Percentiles rank a stretch among this genome's conserved stretches.
These are phyloP conservation scores for Pisolithus microcarpus DNA, from an alignment of 768 basidiomycete species.

Conservation along the genomic window DNA sequence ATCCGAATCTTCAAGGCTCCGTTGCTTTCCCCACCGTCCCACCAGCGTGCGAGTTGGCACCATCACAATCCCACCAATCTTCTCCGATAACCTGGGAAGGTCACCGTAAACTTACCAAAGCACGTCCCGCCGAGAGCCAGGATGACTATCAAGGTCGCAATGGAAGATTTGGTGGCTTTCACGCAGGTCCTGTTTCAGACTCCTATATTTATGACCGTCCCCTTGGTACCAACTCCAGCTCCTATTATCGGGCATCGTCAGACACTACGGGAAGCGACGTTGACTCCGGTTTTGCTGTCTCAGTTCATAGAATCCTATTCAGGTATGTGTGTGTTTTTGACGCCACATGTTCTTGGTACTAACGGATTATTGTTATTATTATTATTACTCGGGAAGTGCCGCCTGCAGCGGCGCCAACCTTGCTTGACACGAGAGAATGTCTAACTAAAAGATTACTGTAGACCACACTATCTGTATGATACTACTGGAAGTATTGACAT, in stretches of 20 bases:
- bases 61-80: slow-evolving; percentile 26
- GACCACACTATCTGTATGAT: too few relatives aligned
- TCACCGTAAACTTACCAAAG: slow-evolving; percentile 30
- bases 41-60: slow-evolving; percentile 31
- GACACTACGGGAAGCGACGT: slow-evolving; percentile 30
- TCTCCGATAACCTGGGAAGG: slow-evolving; percentile 16
- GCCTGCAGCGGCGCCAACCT: too few relatives aligned
- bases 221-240: slow-evolving; percentile 28
- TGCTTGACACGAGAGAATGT: too few relatives aligned
- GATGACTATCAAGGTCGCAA: slow-evolving; percentile 28
- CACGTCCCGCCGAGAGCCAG: slow-evolving; percentile 19
- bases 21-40: slow-evolving; percentile 27
- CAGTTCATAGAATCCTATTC: too few relatives aligned
- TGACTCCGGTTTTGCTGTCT: slow-evolving; percentile 14
- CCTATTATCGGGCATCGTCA: slow-evolving; percentile 19
- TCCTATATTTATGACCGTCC: slow-evolving; percentile 53
- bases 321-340: too few relatives aligned
- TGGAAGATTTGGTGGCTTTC: slow-evolving; percentile 35
- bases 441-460: too few relatives aligned
- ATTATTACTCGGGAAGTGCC: too few relatives aligned
- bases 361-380: too few relatives aligned
- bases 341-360: too few relatives aligned
- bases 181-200: slow-evolving; percentile 40
- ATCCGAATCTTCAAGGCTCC: slow-evolving; percentile 49
- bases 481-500: too few relatives aligned